phyloP scores from a whole-genome alignment of 805 yeast species.

The Lachancea nothofagi region DNA sequence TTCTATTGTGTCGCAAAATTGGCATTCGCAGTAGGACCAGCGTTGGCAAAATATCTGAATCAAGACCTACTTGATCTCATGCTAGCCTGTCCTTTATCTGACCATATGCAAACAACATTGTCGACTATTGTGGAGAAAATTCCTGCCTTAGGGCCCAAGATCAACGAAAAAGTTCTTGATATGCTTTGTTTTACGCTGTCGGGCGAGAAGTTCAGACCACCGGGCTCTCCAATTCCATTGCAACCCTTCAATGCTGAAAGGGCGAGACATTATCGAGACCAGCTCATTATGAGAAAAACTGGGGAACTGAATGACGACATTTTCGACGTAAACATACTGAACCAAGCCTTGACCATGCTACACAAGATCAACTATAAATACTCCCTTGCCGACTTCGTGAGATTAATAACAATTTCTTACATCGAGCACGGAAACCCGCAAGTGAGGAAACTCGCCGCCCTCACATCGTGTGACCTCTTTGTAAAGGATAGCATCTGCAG shows the following conservation, averaged over 20 bases:
- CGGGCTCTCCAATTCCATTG: conserved; percentile 75
- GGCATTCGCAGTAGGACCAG: conserved; percentile 88
- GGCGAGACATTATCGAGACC: conserved; percentile 74
- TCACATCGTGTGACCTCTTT: conserved; percentile 74
- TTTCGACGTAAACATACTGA: conserved; percentile 47
- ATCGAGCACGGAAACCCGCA: conserved; percentile 73
- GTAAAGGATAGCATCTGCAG: conserved; percentile 75
- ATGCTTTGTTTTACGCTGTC: conserved; percentile 69
- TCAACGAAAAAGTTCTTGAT: conserved; percentile 66
- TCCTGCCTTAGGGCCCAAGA: conserved; percentile 71
- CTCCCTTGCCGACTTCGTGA: conserved; percentile 80
- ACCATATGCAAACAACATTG: conserved; percentile 72
- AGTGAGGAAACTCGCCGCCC: conserved; percentile 78
- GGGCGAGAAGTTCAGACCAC: conserved; percentile 74
- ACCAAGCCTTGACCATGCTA: conserved; percentile 75
- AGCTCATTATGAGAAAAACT: conserved; percentile 67
- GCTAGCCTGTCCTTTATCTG: conserved; percentile 77
- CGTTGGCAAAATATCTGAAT: conserved; percentile 81
- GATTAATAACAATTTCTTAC: conserved; percentile 77
- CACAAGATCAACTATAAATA: conserved; percentile 69
- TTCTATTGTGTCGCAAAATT: conserved; percentile 85
- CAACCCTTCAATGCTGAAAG: conserved; percentile 52
- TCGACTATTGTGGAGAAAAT: conserved; percentile 61
- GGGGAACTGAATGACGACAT: conserved; percentile 40
- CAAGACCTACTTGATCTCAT: conserved; percentile 74